A percentile compares a stretch with the other conserved stretches of the same genome.
Evolutionary conservation across 192 early-diverging fungal genomes (phyloP).

Genomic region (Coemansia asiatica): DNA sequence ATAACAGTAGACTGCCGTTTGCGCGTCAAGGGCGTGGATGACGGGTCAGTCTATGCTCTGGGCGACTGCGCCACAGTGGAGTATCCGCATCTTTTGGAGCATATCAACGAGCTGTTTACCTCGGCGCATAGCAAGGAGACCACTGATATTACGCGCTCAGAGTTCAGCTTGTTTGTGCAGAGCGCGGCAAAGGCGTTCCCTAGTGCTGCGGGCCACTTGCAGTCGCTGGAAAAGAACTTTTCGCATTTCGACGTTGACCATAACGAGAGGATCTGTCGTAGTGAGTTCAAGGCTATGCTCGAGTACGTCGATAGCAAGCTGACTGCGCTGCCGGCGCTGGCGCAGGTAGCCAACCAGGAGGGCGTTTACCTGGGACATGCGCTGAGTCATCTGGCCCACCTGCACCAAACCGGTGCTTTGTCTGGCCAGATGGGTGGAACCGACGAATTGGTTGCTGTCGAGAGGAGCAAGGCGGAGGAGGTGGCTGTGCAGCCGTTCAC

Average conservation of each 20-base stretch:
- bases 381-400: slow-evolving; percentile 53
- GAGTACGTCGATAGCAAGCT: slow-evolving; percentile 54
- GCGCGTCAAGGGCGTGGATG: slow-evolving; percentile 66
- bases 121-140: slow-evolving; percentile 23
- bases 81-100: slow-evolving; percentile 53
- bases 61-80: slow-evolving; percentile 89
- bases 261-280: slow-evolving; percentile 30
- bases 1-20: slow-evolving; percentile 71
- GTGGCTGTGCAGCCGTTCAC: slow-evolving; percentile 57
- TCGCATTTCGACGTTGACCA: slow-evolving; percentile 36
- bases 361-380: slow-evolving; percentile 76
- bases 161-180: slow-evolving; percentile 33
- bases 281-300: slow-evolving; percentile 47
- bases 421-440: background rate
- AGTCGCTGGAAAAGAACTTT: slow-evolving; percentile 39
- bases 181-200: slow-evolving; percentile 25
- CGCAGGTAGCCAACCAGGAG: slow-evolving; percentile 89
- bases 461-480: slow-evolving; percentile 12
- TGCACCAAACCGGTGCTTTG: slow-evolving; percentile 2
- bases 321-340: slow-evolving; percentile 78
- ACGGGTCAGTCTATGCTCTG: slow-evolving; percentile 70
- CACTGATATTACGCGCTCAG: slow-evolving; percentile 39
- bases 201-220: slow-evolving; percentile 36
- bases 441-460: background rate
- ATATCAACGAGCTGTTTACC: slow-evolving; percentile 48